phyloP scores from a whole-genome alignment of 306 rosid species.

The Vicia villosa region DNA sequence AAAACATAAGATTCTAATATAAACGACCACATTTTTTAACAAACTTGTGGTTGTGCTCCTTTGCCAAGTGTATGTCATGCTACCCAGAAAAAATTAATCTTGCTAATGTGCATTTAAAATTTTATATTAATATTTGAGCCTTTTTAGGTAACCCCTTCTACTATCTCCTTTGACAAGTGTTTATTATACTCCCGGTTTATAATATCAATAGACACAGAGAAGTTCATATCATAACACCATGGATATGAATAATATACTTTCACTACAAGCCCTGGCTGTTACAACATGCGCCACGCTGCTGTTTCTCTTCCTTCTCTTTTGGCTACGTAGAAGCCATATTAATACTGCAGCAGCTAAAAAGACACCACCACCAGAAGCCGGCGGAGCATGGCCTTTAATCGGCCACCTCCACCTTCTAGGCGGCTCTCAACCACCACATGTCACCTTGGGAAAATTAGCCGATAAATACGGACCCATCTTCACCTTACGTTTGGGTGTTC shows the following conservation, averaged over 20 bases:
- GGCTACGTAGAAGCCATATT: background rate
- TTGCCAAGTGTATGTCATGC: no score
- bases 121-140: no score
- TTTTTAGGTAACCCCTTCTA: no score
- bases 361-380: slow-evolving; percentile 33
- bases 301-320: background rate
- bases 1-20: no score
- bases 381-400: slow-evolving; percentile 39
- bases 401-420: slow-evolving; percentile 42
- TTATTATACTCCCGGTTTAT: no score
- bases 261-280: background rate
- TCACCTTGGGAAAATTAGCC: background rate
- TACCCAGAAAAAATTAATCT: no score
- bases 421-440: background rate
- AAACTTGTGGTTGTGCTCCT: no score
- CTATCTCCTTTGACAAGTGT: no score
- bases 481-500: slow-evolving; percentile 32
- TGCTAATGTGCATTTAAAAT: no score
- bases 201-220: background rate
- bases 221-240: background rate
- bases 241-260: background rate
- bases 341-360: no score
- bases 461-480: slow-evolving; percentile 29
- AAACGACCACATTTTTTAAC: no score
- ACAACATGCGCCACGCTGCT: background rate